Evolutionary conservation across 768 basidiomycete species (phyloP).

Genomic region (Lactifluus hygrophoroides): DNA sequence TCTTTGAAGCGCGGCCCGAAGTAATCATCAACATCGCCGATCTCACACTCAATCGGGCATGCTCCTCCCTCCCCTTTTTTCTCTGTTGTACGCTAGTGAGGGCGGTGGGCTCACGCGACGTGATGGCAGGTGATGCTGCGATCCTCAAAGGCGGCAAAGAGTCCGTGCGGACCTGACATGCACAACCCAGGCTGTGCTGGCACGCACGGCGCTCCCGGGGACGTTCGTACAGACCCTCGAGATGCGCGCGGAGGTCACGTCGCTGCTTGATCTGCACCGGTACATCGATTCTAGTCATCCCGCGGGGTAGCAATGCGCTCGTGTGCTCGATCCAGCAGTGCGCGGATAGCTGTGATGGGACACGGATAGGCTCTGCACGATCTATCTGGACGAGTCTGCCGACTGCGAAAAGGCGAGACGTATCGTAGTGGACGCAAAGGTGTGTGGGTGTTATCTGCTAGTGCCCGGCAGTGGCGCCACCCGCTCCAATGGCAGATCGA

Average conservation of each 20-base stretch:
- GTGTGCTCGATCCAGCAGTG: constrained; percentile 86
- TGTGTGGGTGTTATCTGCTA: too few relatives aligned
- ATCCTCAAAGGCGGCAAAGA: too few relatives aligned
- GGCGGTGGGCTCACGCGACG: too few relatives aligned
- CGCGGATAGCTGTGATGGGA: constrained; percentile 96
- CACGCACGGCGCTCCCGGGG: constrained; percentile 60
- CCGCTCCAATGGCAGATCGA: too few relatives aligned
- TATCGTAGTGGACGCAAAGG: too few relatives aligned
- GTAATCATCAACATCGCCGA: constrained; percentile 97
- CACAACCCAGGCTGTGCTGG: constrained; percentile 71
- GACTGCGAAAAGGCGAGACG: constrained; percentile 62
- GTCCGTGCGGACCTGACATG: constrained; percentile 68
- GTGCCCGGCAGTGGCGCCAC: too few relatives aligned
- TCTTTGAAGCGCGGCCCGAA: constrained; percentile 96
- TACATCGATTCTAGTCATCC: constrained; percentile 98
- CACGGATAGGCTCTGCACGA: constrained; percentile 89
- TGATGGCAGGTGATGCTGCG: constrained; percentile 89
- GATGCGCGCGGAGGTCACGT: constrained; percentile 84
- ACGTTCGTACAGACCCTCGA: constrained; percentile 89
- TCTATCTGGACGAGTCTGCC: constrained; percentile 82
- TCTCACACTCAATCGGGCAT: constrained; percentile 89
- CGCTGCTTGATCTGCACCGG: constrained; percentile 74
- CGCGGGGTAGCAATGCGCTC: too few relatives aligned
- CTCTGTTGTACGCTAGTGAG: too few relatives aligned
- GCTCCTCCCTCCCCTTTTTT: background rate